These are phyloP conservation scores for Hypoxylon intermedium DNA, from an alignment of 495 filamentous ascomycete genomes.

Conservation along the genomic window DNA sequence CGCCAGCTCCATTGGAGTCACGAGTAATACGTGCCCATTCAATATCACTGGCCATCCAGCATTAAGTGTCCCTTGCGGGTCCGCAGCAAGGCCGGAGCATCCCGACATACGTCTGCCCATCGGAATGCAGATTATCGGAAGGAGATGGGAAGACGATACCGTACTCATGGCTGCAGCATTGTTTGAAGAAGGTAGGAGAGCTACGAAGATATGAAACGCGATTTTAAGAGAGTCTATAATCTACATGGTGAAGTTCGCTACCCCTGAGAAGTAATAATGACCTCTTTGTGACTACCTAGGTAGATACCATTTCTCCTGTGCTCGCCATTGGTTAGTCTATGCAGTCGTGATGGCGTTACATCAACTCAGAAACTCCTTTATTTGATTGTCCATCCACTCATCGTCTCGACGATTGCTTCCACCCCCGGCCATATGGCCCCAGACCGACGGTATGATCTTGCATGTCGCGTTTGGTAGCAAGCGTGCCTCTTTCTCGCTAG, in stretches of 20 bases:
- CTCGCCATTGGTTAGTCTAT: too few species aligned
- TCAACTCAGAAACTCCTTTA: slow-evolving; percentile 35
- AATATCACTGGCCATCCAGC: slow-evolving; percentile 64
- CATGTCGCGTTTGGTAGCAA: slow-evolving; percentile 49
- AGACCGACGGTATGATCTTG: slow-evolving; percentile 51
- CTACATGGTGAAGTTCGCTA: too few species aligned
- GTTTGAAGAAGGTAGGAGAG: slow-evolving; percentile 8
- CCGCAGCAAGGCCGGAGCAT: slow-evolving; percentile 48
- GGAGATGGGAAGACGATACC: slow-evolving; percentile 53
- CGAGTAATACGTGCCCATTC: slow-evolving; percentile 61
- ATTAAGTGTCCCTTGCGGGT: slow-evolving; percentile 59
- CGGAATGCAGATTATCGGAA: slow-evolving; percentile 62
- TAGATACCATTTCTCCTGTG: too few species aligned
- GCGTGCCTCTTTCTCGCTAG: slow-evolving; percentile 52
- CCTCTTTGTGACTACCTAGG: too few species aligned
- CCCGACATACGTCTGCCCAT: slow-evolving; percentile 52
- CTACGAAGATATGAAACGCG: not conserved
- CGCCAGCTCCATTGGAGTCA: slow-evolving; percentile 54
- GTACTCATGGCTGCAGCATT: slow-evolving; percentile 38
- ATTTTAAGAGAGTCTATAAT: too few species aligned
- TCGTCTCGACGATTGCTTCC: slow-evolving; percentile 50
- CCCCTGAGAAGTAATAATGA: too few species aligned
- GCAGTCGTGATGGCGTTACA: not conserved
- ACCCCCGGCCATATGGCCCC: slow-evolving; percentile 57
- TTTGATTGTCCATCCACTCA: slow-evolving; percentile 45